Base-by-base conservation (phyloP, 1,284 basidiomycete genomes). In the Rhodotorula sp. region DNA sequence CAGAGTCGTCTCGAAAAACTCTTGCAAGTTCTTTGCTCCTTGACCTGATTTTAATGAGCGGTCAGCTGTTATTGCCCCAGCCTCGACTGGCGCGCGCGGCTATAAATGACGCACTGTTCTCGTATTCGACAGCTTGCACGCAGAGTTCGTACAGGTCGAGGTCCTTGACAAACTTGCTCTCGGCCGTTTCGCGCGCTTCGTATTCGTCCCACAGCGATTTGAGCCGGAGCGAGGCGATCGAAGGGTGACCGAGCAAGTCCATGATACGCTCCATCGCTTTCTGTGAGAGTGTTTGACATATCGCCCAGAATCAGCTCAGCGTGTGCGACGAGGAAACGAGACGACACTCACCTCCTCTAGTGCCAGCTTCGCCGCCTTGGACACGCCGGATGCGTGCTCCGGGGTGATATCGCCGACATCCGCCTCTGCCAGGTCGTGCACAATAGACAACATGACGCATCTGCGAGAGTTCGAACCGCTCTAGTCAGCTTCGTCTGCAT, bases 381-480 rank as follows among this genome's bases (percentile, higher is more conserved):
- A 81, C 12, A 98, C 89, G 0, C 90, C 89, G 49, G 62, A 66
- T 20, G 66, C 72, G 80, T 98, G 94, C 42, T 88, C 84, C 0
- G 95, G 95, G 0, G 94, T 87, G 67, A 98, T 95, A 78, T 98
- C 95, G 2, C 95, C 95, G 5, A 97, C 95, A 66, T 95, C 91
- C 0, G 95, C 95, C 81, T 98, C 95, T 18, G 95, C 95, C 18
- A 99, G 86, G 81, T 99, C 95, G 78, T 98, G 95, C 12, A 97
- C 91, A 26, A 97, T 79, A 22, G 88, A 88, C 85, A 97, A 86
- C 88, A 91, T 88, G 15, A 93, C 89, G 71, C 91, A 93, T 84
- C 90, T 95, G 72, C 73, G 68, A 56, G 20, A 58, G 24, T 20
- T 42, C 46, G 10, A 54, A 26, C 53, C 26, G 26, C 8, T 29